Evolutionary conservation across 768 basidiomycete genomes (phyloP), one percentile per base, ranked within the genome.

Genomic region (Boletus coccyginus): DNA sequence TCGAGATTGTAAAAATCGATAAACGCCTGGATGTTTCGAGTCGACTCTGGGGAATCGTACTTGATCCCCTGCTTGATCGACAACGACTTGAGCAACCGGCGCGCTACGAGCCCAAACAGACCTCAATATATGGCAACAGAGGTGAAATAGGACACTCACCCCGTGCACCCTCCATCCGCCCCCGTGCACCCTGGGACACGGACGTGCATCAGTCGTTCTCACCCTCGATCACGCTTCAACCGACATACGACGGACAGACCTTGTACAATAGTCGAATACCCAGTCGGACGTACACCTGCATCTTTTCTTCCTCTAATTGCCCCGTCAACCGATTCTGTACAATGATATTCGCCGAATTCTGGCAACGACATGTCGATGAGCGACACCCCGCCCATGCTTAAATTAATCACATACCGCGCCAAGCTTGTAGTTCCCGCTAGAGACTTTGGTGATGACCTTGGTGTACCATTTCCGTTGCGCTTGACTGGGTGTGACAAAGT

Each of bases 391-490:
- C 14, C 7, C 13, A 44, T 31, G 55, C 9, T 2, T 3, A 17
- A 47, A 13, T n/a, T 14, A 42, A 43, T 24, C 29, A 53, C 86
- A 50, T 61, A 90, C 92, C 62, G 96, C 96, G 0, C 96, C 96
- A 29, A 98, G 81, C 62, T 81, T 82, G 74, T 98, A 98, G 54
- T 88, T 82, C 11, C 95, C 96, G 60, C 83, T 84, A 0, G 90
- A 88, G 7, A 97, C 84, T 74, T 94, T 94, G 24, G 83, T 80
- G 51, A 98, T 81, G 39, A 98, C 81, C 76, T 88, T 92, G 58
- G 93, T 94, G 67, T 95, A 90, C 89, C 93, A 98, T 75, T 99
- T 99, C 66, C 96, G 78, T 77, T 98, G 95, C 58, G 96, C 96
- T 75, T 97, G 94, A 61, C 82, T 86, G 7, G 92, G 88, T 0